Base-by-base conservation (phyloP, 192 early-diverging fungal species). In the Coemansia sp. region DNA sequence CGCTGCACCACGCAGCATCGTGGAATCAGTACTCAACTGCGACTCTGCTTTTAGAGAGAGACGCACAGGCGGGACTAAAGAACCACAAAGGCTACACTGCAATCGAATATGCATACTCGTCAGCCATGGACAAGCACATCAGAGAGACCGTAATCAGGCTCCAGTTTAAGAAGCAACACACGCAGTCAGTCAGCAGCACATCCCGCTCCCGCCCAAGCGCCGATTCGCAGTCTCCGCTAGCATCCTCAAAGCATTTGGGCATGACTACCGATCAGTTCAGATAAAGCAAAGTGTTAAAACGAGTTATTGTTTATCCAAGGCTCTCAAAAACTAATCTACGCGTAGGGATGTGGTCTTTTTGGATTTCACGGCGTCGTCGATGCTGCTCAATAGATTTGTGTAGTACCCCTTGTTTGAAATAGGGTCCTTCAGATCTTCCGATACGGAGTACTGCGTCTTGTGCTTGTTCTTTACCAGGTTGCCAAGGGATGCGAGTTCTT, bases 31-130 rank as follows among this genome's bases (percentile, higher is more conserved):
- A 62, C 41, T 65, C 64, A 38, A 79, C 77, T 1, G 72, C 60
- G 23, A 45, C 49, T 8, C 38, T 79, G 52, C 62, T 79, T 15
- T 34, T 79, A 46, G 77, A 79, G 25, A 53, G 77, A 17, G 77
- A 74, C 10, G 77, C 72, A 0, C 71, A 79, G 62, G 58, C 65
- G 0, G 40, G 23, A 14, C 46, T 79, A 19, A 79, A 79, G 32
- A 79, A 79, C 58, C 72, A 79, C 65, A 79, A 73, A 40, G 77
- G 77, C n/a, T 79, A 68, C 57, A 79, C 77, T 23, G 77, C 77
- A 10, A 67, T 65, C 17, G 77, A 79, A 40, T 79, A 79, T 38
- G 71, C 72, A 15, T 79, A 79, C 46, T 79, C 77, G 49, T 48
- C 57, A 19, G 25, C 66, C 2, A 74, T 79, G 69, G 77, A 79